Percentiles rank a stretch among this genome's conserved stretches.
Conservation (phyloP, 2,329 filamentous ascomycete genomes). For the Claviceps purpurea region DNA sequence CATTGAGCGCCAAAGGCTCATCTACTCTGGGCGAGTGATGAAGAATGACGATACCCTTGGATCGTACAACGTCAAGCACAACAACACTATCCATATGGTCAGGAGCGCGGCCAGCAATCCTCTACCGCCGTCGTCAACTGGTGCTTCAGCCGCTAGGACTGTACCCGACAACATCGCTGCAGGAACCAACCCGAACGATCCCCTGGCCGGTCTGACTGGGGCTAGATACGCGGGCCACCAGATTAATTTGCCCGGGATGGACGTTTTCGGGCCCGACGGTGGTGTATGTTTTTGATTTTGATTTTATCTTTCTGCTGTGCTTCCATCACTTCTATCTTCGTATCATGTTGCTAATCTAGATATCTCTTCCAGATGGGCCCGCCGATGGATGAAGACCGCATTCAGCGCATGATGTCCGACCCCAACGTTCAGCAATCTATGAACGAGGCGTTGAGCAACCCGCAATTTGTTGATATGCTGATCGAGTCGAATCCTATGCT, state of each 20-base stretch:
- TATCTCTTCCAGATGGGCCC: constrained; percentile 62
- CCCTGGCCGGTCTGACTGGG: constrained; percentile 78
- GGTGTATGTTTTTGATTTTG: constrained; percentile 50
- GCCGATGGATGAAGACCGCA: constrained; percentile 64
- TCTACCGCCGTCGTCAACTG: constrained; percentile 27
- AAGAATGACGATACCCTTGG: constrained; percentile 83
- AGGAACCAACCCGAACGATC: constrained; percentile 66
- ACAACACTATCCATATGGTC: constrained; percentile 91
- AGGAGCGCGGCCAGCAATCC: constrained; percentile 88
- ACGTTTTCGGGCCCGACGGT: constrained; percentile 87
- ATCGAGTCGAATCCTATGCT: constrained; percentile 82
- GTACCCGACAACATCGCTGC: constrained; percentile 66
- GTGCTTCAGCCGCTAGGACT: constrained; percentile 29
- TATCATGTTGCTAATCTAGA: constrained; percentile 12
- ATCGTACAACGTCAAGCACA: constrained; percentile 87
- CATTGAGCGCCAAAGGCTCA: constrained; percentile 78
- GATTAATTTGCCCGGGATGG: constrained; percentile 71
- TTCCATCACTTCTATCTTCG: too few species aligned
- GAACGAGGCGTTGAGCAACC: constrained; percentile 92
- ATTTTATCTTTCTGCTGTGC: neutral
- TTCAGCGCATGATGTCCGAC: constrained; percentile 77
- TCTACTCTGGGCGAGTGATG: constrained; percentile 93
- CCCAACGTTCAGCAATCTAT: constrained; percentile 76
- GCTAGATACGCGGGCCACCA: constrained; percentile 81
- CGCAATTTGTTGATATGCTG: constrained; percentile 88